These are phyloP conservation scores for Glycine tomentella DNA, from an alignment of 306 rosid species.

Conservation along the genomic window DNA sequence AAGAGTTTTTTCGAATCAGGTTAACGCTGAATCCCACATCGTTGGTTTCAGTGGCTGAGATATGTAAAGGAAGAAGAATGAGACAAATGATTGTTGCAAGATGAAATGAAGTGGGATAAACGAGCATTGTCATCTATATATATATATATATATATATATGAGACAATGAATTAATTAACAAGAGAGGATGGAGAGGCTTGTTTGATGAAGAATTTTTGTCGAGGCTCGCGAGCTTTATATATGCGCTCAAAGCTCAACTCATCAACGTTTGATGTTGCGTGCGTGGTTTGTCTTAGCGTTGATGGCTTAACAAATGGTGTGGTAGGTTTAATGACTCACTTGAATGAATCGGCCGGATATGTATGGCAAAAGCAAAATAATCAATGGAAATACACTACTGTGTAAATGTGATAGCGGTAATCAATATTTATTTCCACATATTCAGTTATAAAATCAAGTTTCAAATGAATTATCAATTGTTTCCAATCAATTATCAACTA, in stretches of 20 bases:
- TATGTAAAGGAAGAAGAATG: not conserved
- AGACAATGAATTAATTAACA: not conserved
- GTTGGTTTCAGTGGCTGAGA: conserved; percentile 3
- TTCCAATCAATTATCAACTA: too few species aligned
- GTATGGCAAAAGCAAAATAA: too few species aligned
- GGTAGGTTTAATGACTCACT: not conserved
- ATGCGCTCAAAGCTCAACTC: not conserved
- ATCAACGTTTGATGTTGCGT: not conserved
- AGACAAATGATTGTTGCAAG: not conserved
- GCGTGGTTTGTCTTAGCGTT: not conserved
- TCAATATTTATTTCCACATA: too few species aligned
- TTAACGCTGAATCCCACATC: conserved; percentile 43
- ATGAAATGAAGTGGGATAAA: not conserved
- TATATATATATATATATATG: too few species aligned
- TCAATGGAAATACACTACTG: too few species aligned
- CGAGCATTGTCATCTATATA: not conserved
- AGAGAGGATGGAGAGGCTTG: too few species aligned
- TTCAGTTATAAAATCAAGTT: too few species aligned
- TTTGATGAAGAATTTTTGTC: not conserved
- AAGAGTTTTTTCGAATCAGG: conserved; percentile 9
- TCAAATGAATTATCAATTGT: too few species aligned
- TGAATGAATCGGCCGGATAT: not conserved
- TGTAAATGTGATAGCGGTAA: too few species aligned
- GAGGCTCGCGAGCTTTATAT: not conserved
- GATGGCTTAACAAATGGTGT: not conserved